These are phyloP conservation scores for Babesia ovis DNA, from an alignment of 169 alveolate species.

Conservation along the genomic window DNA sequence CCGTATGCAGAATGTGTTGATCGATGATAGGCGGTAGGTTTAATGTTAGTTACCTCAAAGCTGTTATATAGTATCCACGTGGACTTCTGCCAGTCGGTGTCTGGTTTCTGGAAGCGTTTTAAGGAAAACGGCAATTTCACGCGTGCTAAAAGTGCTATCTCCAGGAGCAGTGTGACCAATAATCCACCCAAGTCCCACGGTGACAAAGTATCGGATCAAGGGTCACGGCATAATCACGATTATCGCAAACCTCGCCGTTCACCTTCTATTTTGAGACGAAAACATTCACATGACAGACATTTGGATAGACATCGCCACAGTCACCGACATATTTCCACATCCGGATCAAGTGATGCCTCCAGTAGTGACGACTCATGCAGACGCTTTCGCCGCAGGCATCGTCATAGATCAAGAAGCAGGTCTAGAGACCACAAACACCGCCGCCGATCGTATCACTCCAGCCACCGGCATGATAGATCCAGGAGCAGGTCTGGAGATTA, in stretches of 20 bases:
- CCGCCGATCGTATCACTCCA: too few species aligned
- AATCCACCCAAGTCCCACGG: too few species aligned
- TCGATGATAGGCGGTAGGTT: slow-evolving; percentile 90
- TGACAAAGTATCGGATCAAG: too few species aligned
- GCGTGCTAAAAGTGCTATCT: too few species aligned
- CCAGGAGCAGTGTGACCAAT: too few species aligned
- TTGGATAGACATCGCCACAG: not conserved
- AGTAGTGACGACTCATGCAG: not conserved
- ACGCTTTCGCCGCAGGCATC: not conserved
- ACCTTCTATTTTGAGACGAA: too few species aligned
- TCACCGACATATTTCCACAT: not conserved
- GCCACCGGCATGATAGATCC: too few species aligned
- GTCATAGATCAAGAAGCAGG: not conserved
- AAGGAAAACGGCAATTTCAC: slow-evolving; percentile 40
- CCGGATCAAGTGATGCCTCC: not conserved
- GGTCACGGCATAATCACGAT: too few species aligned
- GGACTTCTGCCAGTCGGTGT: slow-evolving; percentile 87
- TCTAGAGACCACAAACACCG: not conserved
- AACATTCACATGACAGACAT: too few species aligned
- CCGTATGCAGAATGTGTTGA: slow-evolving; percentile 95
- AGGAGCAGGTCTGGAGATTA: too few species aligned
- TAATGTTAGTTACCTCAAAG: not conserved
- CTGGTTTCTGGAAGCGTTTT: slow-evolving; percentile 76
- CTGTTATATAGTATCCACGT: slow-evolving; percentile 64
- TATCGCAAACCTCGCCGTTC: too few species aligned